Base-by-base conservation (phyloP, 2,329 filamentous ascomycete species). In the Cladophialophora carrionii region DNA sequence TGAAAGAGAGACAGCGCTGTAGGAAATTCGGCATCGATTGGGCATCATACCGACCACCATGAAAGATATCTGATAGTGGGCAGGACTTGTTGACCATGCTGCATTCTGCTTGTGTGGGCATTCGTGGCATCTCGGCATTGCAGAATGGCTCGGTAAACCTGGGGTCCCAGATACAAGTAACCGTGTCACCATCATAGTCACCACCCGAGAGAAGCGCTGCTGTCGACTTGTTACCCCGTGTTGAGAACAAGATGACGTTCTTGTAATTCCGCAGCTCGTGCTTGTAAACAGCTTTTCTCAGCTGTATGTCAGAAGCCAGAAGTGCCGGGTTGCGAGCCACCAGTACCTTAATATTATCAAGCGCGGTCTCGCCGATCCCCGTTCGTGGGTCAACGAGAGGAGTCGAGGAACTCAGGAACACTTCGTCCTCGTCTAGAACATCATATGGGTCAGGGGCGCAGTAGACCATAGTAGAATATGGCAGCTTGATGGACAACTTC, bases 151-250 rank as follows among this genome's bases (percentile, higher is more conserved):
- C 64, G 0, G 85, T 83, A 0, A 88, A 78, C 4, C 74, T 73
- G 2, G 77, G 75, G 58, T 88, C 85, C 84, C 85, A 88, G 71
- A 84, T 87, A 0, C 87, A 72, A 83, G 85, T 88, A 31, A 85
- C 78, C 2, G 75, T 81, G 63, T 89, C 87, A 0, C 87, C 87
- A 68, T 89, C 87, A 64, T 88, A 88, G 71, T 89, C 87, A 8
- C 87, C 87, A 4, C 86, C 87, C 26, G 87, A 87, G 0, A 88
- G 75, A 72, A 85, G 84, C n/a, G 80, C 79, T 0, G 85, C 87
- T 0, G 87, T 74, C 0, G 87, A 83, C 17, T 78, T 79, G 7
- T 76, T 68, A 0, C 87, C 87, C 63, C 73, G 78, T 0, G 78
- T 79, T 0, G 87, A 76, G 67, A 88, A 88, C 0, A 88, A 78